A percentile compares a stretch with the other conserved stretches of the same genome.
phyloP scores from a whole-genome alignment of 148 eudicot species.

The Rhododendron molle region DNA sequence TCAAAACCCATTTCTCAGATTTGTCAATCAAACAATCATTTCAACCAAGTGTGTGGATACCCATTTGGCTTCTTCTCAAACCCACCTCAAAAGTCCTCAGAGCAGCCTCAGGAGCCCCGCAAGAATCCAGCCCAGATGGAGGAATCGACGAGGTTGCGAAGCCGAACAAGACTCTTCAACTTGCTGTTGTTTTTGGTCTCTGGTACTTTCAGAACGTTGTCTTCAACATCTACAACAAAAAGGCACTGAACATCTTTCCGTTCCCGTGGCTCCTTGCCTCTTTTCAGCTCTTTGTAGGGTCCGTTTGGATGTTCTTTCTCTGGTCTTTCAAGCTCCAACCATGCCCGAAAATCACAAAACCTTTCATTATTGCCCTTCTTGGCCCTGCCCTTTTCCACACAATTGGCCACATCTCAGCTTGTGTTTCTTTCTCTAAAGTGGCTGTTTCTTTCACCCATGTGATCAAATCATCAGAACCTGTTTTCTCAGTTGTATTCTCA shows the following conservation, averaged over 20 bases:
- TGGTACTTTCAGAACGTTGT: conserved; percentile 88
- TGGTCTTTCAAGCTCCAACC: conserved; percentile 83
- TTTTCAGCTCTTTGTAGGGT: conserved; percentile 73
- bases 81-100: conserved; percentile 28
- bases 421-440: conserved; percentile 88
- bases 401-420: conserved; percentile 80
- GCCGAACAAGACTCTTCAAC: conserved; percentile 47
- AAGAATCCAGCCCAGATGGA: conserved; percentile 37
- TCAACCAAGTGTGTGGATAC: conserved; percentile 11
- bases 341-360: conserved; percentile 65
- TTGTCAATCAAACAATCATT: conserved; percentile 20
- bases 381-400: conserved; percentile 92
- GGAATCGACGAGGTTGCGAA: conserved; percentile 17
- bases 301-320: conserved; percentile 66
- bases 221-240: conserved; percentile 82
- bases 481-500: conserved; percentile 72
- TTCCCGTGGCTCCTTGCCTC: conserved; percentile 93
- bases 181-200: conserved; percentile 66
- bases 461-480: conserved; percentile 85
- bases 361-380: conserved; percentile 63
- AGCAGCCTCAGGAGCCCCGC: conserved; percentile 29
- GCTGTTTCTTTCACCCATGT: conserved; percentile 95
- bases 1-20: conserved; percentile 30
- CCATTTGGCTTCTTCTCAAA: conserved; percentile 30
- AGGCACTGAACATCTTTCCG: conserved; percentile 72